Percentiles rank a stretch among this genome's conserved stretches.
These are phyloP conservation scores for Purshia tridentata DNA, from an alignment of 306 rosid genomes.

Conservation along the genomic window DNA sequence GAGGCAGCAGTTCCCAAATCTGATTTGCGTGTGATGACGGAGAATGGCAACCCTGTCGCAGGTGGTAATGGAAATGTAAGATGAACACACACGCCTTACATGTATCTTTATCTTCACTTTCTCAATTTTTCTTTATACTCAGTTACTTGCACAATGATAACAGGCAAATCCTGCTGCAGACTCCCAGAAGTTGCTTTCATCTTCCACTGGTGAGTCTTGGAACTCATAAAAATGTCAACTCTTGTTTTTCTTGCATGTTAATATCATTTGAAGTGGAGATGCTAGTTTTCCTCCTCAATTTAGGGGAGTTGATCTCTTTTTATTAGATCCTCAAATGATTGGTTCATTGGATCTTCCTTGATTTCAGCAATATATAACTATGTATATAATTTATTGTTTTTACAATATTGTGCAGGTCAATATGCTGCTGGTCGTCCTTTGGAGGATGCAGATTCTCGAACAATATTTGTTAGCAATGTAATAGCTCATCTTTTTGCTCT, in stretches of 20 bases:
- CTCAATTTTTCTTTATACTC: conserved; percentile 1
- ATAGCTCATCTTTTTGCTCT: conserved; percentile 27
- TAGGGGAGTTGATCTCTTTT: neutral
- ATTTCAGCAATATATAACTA: neutral
- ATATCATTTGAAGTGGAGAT: neutral
- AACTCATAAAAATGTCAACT: neutral
- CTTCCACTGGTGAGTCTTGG: conserved; percentile 55
- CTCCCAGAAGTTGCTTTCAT: conserved; percentile 48
- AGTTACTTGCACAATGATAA: conserved; percentile 3
- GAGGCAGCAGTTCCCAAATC: conserved; percentile 42
- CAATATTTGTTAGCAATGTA: conserved; percentile 92
- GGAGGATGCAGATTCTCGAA: conserved; percentile 86
- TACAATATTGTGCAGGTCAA: conserved; percentile 46
- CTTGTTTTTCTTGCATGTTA: neutral
- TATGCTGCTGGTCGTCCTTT: conserved; percentile 55
- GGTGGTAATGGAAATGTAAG: conserved; percentile 66
- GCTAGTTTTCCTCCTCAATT: neutral
- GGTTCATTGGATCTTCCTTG: neutral
- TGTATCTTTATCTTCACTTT: conserved; percentile 1
- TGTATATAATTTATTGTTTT: neutral
- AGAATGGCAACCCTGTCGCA: conserved; percentile 36
- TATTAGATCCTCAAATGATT: neutral
- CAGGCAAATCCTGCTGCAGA: conserved; percentile 53
- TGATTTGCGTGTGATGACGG: conserved; percentile 42
- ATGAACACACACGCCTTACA: neutral